Percentiles rank a stretch among this genome's conserved stretches.
Evolutionary conservation across 1,284 basidiomycete genomes (phyloP).

Genomic region (Cryptococcus deneoformans): DNA sequence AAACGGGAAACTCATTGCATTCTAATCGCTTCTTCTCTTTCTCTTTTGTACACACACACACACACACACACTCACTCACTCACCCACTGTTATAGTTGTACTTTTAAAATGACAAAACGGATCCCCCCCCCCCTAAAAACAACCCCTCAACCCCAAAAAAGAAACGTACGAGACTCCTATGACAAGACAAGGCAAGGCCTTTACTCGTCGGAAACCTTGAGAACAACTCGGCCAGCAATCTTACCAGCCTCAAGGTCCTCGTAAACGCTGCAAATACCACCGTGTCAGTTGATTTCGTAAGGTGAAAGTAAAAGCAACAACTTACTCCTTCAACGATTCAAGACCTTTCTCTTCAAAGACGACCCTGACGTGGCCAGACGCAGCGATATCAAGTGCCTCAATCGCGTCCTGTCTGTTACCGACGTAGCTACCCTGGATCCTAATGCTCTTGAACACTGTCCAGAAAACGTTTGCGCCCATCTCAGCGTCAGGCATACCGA

Average conservation of each 20-base stretch:
- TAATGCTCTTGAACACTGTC: slow-evolving; percentile 66
- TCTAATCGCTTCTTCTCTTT: neutral
- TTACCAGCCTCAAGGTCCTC: slow-evolving; percentile 20
- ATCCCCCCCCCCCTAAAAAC: too few species aligned
- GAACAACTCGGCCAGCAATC: slow-evolving; percentile 18
- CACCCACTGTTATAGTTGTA: too few species aligned
- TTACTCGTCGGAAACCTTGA: slow-evolving; percentile 17
- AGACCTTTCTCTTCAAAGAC: slow-evolving; percentile 34
- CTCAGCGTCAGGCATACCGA: slow-evolving; percentile 62
- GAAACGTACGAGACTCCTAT: too few species aligned
- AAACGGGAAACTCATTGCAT: neutral
- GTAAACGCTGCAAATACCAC: slow-evolving; percentile 10
- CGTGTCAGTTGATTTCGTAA: neutral
- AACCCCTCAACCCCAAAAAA: too few species aligned
- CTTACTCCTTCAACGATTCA: slow-evolving; percentile 15
- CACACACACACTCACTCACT: too few species aligned
- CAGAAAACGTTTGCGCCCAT: slow-evolving; percentile 70
- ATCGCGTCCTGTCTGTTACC: slow-evolving; percentile 67
- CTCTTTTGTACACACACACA: too few species aligned
- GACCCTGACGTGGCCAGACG: slow-evolving; percentile 64
- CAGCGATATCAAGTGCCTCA: slow-evolving; percentile 70
- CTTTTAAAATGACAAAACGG: too few species aligned
- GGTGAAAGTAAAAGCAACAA: neutral
- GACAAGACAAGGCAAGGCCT: neutral
- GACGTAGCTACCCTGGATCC: slow-evolving; percentile 71